phyloP scores from a whole-genome alignment of 179 eudicot species.

The Silene noctiflora region DNA sequence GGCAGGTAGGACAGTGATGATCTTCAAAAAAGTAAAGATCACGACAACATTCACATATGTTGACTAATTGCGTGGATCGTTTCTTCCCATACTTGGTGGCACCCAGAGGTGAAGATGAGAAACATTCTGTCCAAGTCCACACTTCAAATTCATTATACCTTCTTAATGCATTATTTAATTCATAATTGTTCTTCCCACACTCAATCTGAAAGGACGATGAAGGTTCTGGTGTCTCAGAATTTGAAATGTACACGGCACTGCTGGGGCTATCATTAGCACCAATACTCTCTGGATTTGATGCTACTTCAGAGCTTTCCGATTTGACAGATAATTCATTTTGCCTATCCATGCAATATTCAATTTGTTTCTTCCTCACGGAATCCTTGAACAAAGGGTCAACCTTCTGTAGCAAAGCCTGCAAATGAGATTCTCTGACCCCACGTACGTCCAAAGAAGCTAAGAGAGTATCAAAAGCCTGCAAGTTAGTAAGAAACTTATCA shows the following conservation, averaged over 20 bases:
- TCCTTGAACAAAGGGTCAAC: conserved; percentile 64
- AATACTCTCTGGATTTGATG: conserved; percentile 29
- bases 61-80: conserved; percentile 43
- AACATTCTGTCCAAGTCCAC: conserved; percentile 79
- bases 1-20: conserved; percentile 61
- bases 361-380: conserved; percentile 39
- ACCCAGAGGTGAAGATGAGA: conserved; percentile 40
- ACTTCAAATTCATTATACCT: conserved; percentile 61
- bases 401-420: conserved; percentile 61
- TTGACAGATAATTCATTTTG: conserved; percentile 22
- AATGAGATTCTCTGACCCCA: conserved; percentile 73
- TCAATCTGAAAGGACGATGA: conserved; percentile 72
- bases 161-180: conserved; percentile 37
- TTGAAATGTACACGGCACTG: conserved; percentile 43
- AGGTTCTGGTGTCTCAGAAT: conserved; percentile 44
- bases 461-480: conserved; percentile 77
- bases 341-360: conserved; percentile 6
- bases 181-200: conserved; percentile 47
- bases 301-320: conserved; percentile 35
- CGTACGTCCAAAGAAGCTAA: conserved; percentile 75
- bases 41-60: conserved; percentile 53
- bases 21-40: conserved; percentile 47
- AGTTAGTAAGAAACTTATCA: not conserved
- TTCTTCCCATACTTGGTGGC: conserved; percentile 56
- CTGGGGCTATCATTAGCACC: conserved; percentile 49